Conservation (phyloP, 768 basidiomycete genomes). For the Amanita thiersii region DNA sequence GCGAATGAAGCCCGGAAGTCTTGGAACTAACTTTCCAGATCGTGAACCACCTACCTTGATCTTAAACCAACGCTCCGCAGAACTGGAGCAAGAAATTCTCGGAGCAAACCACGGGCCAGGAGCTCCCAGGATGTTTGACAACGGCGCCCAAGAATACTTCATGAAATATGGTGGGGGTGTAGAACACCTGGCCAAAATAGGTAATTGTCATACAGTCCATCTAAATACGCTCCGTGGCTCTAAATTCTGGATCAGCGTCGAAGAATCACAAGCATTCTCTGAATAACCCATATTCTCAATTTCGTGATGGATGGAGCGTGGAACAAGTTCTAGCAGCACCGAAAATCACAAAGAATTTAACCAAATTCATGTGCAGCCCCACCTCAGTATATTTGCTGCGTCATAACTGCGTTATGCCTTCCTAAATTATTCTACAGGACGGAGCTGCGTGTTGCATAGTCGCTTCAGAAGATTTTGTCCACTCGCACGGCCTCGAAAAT, state of each 20-base stretch:
- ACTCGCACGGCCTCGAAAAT: conserved; percentile 63
- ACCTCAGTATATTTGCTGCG: conserved; percentile 44
- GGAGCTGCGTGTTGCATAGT: conserved; percentile 73
- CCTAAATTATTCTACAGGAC: conserved; percentile 33
- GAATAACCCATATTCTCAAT: conserved; percentile 84
- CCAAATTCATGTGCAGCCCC: conserved; percentile 84
- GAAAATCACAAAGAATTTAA: conserved; percentile 65
- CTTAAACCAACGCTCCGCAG: conserved; percentile 32
- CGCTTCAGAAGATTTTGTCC: conserved; percentile 75
- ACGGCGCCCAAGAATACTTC: conserved; percentile 73
- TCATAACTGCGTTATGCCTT: conserved; percentile 1
- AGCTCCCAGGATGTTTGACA: conserved; percentile 69
- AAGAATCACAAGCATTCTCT: conserved; percentile 81
- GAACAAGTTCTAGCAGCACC: conserved; percentile 61
- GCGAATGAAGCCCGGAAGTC: conserved; percentile 70
- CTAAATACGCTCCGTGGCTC: neutral
- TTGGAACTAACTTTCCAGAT: conserved; percentile 58
- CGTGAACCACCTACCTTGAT: conserved; percentile 39
- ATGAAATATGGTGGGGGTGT: conserved; percentile 61
- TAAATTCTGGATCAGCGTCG: conserved; percentile 36
- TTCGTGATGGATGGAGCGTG: conserved; percentile 68
- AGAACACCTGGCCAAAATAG: conserved; percentile 69
- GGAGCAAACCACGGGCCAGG: conserved; percentile 63
- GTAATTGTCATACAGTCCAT: conserved; percentile 23
- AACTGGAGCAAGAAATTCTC: conserved; percentile 39